These are phyloP conservation scores for Mucor plumbeus DNA, from an alignment of 371 early-diverging fungal genomes.

Conservation along the genomic window DNA sequence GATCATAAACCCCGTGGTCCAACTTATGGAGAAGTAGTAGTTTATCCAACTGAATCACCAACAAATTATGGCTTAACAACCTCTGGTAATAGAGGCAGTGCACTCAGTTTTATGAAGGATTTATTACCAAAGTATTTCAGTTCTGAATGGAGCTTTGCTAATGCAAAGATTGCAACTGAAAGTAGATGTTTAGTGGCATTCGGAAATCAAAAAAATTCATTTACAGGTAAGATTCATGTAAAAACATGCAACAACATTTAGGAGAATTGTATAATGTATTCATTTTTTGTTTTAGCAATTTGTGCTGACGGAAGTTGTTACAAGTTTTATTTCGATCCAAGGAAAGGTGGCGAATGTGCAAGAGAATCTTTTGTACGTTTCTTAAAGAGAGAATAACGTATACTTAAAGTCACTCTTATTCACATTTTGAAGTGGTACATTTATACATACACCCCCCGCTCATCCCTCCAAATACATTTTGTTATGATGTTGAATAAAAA, in stretches of 20 bases:
- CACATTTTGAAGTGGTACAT: no score
- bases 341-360: conserved; percentile 80
- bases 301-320: conserved; percentile 89
- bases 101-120: conserved; percentile 89
- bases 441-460: no score
- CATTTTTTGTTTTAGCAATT: conserved; percentile 52
- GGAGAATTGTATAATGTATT: background rate
- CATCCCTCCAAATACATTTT: no score
- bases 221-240: conserved; percentile 60
- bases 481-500: no score
- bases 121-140: conserved; percentile 92
- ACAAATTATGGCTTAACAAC: conserved; percentile 45
- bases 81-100: conserved; percentile 52
- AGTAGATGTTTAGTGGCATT: conserved; percentile 84
- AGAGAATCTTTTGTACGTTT: conserved; percentile 72
- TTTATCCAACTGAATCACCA: conserved; percentile 31
- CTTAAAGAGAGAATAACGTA: conserved; percentile 34
- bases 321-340: conserved; percentile 81
- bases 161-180: conserved; percentile 81
- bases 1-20: conserved; percentile 57
- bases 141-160: conserved; percentile 93
- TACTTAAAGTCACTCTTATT: no score
- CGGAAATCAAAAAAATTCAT: conserved; percentile 72
- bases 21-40: conserved; percentile 62
- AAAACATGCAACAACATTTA: background rate